phyloP scores from a whole-genome alignment of 1,139 yeast species.

The Blastobotrys niveus region DNA sequence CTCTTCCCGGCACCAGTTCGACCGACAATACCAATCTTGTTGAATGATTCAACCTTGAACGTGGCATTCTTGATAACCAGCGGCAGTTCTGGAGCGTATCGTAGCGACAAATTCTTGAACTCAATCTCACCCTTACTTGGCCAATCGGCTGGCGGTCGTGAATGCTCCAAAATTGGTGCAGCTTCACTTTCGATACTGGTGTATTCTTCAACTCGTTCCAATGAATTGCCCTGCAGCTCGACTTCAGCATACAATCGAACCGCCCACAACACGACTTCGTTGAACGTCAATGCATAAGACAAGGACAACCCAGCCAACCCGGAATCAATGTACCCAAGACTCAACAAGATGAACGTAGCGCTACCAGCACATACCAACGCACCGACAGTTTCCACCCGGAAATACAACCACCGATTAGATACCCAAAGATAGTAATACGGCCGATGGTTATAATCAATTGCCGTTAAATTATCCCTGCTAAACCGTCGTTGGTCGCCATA shows the following conservation, averaged over 20 bases:
- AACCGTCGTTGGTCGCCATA: slow-evolving; percentile 89
- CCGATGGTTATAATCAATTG: slow-evolving; percentile 76
- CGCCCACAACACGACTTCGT: slow-evolving; percentile 85
- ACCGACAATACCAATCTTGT: slow-evolving; percentile 92
- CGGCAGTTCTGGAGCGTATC: slow-evolving; percentile 85
- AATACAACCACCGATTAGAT: slow-evolving; percentile 88
- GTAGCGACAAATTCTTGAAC: slow-evolving; percentile 67
- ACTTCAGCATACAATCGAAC: slow-evolving; percentile 82
- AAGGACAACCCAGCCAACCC: slow-evolving; percentile 95
- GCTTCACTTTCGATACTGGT: slow-evolving; percentile 82
- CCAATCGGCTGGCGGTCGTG: slow-evolving; percentile 73
- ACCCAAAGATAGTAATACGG: slow-evolving; percentile 97
- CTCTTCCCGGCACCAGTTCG: slow-evolving; percentile 99
- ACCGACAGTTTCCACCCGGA: slow-evolving; percentile 80
- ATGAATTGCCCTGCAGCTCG: slow-evolving; percentile 96
- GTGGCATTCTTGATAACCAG: slow-evolving; percentile 81
- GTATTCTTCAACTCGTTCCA: slow-evolving; percentile 82
- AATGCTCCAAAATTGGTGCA: slow-evolving; percentile 55
- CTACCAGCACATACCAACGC: slow-evolving; percentile 75
- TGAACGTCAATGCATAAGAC: slow-evolving; percentile 84
- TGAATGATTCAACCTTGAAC: slow-evolving; percentile 69
- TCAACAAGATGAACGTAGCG: slow-evolving; percentile 65
- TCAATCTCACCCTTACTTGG: slow-evolving; percentile 76
- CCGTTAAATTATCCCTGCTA: slow-evolving; percentile 68
- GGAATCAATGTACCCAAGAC: slow-evolving; percentile 67